A percentile compares a stretch with the other conserved stretches of the same genome.
These are phyloP conservation scores for Peribolospora kevripleyi DNA, from an alignment of 768 basidiomycete species.

Conservation along the genomic window DNA sequence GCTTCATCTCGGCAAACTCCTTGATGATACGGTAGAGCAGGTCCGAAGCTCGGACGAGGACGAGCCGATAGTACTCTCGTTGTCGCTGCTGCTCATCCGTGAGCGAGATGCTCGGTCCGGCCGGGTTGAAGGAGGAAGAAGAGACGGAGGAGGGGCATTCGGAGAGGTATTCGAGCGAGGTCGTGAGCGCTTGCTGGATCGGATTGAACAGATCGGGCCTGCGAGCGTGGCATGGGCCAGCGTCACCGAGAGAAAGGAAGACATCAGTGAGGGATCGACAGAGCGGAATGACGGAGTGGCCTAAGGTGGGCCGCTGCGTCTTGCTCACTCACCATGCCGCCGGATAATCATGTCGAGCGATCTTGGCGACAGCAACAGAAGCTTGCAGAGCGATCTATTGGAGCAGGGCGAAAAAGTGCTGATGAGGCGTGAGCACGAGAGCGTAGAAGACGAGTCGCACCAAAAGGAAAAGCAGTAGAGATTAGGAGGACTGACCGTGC, in stretches of 20 bases:
- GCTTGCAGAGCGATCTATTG: constrained; percentile 54
- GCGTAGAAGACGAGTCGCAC: neutral
- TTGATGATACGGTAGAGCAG: no score
- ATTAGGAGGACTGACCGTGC: constrained; percentile 30
- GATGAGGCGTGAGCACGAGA: neutral
- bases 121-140: neutral
- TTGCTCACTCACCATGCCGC: constrained; percentile 32
- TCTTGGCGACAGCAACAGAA: constrained; percentile 44
- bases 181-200: constrained; percentile 30
- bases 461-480: neutral
- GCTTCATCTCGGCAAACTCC: no score
- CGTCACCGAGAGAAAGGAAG: constrained; percentile 1
- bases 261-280: neutral
- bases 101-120: constrained; percentile 2
- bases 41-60: constrained; percentile 5
- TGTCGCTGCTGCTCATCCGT: no score
- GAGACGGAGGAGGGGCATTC: constrained; percentile 2
- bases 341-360: constrained; percentile 57
- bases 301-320: neutral
- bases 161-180: constrained; percentile 1
- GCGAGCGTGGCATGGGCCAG: neutral
- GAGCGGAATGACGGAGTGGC: neutral
- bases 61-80: constrained; percentile 5
- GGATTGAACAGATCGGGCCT: constrained; percentile 39
- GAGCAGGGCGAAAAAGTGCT: neutral